A percentile compares a stretch with the other conserved stretches of the same genome.
Conservation (phyloP, 2,329 filamentous ascomycete genomes). For the Karstenula rhodostoma region DNA sequence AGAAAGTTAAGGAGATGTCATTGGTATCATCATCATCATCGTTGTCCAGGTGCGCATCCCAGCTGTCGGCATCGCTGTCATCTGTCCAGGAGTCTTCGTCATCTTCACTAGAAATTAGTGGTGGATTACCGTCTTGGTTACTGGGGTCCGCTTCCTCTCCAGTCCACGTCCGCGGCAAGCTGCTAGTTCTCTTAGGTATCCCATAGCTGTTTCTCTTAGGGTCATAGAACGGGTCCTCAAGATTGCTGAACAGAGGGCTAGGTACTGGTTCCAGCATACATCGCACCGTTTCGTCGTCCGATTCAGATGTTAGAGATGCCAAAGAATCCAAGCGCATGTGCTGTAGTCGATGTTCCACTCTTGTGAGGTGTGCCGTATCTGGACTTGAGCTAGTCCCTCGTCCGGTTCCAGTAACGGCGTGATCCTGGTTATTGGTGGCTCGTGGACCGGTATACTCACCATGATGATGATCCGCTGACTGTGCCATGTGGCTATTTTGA, state of each 20-base stretch:
- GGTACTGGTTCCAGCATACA: slow-evolving; percentile 53
- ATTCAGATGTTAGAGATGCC: slow-evolving; percentile 40
- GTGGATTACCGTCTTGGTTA: background rate
- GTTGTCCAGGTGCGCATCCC: slow-evolving; percentile 40
- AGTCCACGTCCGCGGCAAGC: slow-evolving; percentile 11
- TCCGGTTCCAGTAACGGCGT: slow-evolving; percentile 1
- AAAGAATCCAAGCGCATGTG: slow-evolving; percentile 40
- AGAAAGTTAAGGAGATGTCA: slow-evolving; percentile 59
- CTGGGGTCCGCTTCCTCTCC: slow-evolving; percentile 17
- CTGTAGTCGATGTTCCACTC: slow-evolving; percentile 33
- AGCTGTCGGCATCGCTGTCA: slow-evolving; percentile 50
- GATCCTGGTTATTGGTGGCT: slow-evolving; percentile 22
- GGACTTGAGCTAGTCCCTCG: slow-evolving; percentile 28
- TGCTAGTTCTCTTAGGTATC: slow-evolving; percentile 5
- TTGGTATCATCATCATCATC: slow-evolving; percentile 62
- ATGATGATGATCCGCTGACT: slow-evolving; percentile 57
- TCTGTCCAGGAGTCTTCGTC: slow-evolving; percentile 43
- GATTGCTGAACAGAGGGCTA: slow-evolving; percentile 44
- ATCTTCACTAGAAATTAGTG: slow-evolving; percentile 11
- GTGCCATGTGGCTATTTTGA: slow-evolving; percentile 30
- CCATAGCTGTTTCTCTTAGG: slow-evolving; percentile 8
- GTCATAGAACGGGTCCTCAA: slow-evolving; percentile 28
- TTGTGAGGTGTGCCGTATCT: slow-evolving; percentile 26
- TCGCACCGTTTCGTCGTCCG: slow-evolving; percentile 47
- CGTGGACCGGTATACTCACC: slow-evolving; percentile 57